These are phyloP conservation scores for Parachaetomium inaequale DNA, from an alignment of 495 filamentous ascomycete species.

Conservation along the genomic window DNA sequence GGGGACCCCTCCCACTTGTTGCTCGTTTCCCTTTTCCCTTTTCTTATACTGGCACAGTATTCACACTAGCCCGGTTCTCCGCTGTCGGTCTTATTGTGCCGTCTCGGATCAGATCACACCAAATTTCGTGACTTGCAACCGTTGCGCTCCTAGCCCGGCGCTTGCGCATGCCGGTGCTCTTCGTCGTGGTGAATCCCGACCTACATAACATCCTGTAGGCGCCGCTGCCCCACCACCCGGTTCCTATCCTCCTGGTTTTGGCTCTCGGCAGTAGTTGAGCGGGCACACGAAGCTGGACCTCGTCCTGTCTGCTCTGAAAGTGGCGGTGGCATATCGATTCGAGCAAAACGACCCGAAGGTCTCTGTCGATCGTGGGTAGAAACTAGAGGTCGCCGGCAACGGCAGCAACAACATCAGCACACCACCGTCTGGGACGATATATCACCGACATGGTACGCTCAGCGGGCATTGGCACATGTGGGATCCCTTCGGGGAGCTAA, in stretches of 20 bases:
- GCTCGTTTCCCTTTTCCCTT: constrained; percentile 7
- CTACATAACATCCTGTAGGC: constrained; percentile 39
- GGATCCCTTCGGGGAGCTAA: constrained; percentile 12
- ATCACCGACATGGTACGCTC: constrained; percentile 28
- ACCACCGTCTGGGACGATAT: neutral
- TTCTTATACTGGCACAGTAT: neutral
- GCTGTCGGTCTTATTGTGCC: constrained; percentile 7
- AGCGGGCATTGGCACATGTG: neutral
- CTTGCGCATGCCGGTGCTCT: constrained; percentile 20
- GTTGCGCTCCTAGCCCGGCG: constrained; percentile 25
- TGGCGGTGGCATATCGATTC: neutral
- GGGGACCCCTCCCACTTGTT: constrained; percentile 12
- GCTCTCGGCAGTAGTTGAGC: constrained; percentile 21
- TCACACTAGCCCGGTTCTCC: neutral
- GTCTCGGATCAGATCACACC: constrained; percentile 14
- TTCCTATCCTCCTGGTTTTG: constrained; percentile 38
- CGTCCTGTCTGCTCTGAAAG: constrained; percentile 12
- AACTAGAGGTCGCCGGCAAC: constrained; percentile 37
- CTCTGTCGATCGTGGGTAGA: neutral
- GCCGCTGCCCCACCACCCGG: constrained; percentile 36
- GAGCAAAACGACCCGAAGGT: neutral
- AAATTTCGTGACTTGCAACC: constrained; percentile 21
- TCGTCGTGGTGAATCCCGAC: constrained; percentile 16
- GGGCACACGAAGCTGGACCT: constrained; percentile 21
- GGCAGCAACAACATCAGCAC: constrained; percentile 26